These are phyloP conservation scores for Cordyceps javanica DNA, from an alignment of 2,329 filamentous ascomycete genomes.

Conservation along the genomic window DNA sequence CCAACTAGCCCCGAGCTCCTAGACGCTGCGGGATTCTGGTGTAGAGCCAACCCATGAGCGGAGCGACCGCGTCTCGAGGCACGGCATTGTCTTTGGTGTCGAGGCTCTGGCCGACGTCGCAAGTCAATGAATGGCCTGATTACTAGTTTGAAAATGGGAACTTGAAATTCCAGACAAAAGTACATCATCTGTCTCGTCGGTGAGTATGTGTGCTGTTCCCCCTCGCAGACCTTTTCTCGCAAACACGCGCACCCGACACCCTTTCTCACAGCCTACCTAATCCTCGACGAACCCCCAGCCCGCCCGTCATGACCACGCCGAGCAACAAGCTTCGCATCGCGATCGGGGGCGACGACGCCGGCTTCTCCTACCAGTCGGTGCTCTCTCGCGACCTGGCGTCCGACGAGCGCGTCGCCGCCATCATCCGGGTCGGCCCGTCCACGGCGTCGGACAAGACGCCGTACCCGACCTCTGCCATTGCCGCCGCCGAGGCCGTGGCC, in stretches of 20 bases:
- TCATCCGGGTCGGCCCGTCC: slow-evolving; percentile 69
- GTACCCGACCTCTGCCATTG: slow-evolving; percentile 72
- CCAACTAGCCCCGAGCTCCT: too few relatives aligned
- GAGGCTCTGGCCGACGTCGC: too few relatives aligned
- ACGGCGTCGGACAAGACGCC: slow-evolving; percentile 65
- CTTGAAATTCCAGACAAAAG: not conserved
- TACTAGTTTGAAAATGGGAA: not conserved
- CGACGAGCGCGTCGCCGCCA: slow-evolving; percentile 57
- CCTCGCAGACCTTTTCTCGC: too few relatives aligned
- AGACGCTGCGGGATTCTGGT: too few relatives aligned
- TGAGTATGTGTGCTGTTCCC: too few relatives aligned
- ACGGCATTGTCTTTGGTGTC: too few relatives aligned
- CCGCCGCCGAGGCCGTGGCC: slow-evolving; percentile 58
- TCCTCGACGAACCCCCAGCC: not conserved
- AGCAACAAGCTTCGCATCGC: not conserved
- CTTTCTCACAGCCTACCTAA: not conserved
- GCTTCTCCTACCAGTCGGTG: slow-evolving; percentile 69
- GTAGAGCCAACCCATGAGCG: not conserved
- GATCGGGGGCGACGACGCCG: slow-evolving; percentile 47
- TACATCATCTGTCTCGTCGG: not conserved
- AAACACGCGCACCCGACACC: not conserved
- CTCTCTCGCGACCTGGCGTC: slow-evolving; percentile 67
- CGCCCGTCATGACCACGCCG: not conserved
- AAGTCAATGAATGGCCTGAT: not conserved
- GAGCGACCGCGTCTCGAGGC: slow-evolving; percentile 2